Evolutionary conservation across 2,329 filamentous ascomycete species (phyloP).

Genomic region (Sphaceloma murrayae): DNA sequence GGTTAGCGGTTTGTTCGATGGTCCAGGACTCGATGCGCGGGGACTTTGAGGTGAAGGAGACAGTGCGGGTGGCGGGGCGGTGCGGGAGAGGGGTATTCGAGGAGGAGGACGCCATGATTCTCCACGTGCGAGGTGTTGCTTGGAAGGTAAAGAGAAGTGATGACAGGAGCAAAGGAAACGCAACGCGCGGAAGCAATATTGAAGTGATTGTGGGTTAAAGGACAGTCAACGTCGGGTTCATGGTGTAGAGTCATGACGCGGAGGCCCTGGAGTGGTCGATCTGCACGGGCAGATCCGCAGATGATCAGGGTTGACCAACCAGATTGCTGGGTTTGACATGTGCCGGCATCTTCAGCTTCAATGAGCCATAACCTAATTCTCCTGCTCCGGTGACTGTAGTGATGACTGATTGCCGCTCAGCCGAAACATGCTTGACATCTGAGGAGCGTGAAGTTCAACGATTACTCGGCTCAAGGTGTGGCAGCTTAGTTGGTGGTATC

Average conservation of each 20-base stretch:
- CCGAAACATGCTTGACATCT: too few species aligned
- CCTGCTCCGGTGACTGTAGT: too few species aligned
- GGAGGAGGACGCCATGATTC: constrained; percentile 10
- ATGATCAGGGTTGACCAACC: constrained; percentile 7
- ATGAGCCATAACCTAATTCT: background rate
- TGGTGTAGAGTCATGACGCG: background rate
- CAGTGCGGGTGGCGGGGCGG: background rate
- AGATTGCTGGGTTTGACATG: background rate
- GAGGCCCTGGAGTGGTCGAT: constrained; percentile 7
- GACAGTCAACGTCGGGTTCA: background rate
- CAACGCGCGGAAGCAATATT: constrained; percentile 7
- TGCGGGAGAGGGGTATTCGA: background rate
- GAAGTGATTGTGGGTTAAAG: constrained; percentile 6
- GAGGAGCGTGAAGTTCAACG: too few species aligned
- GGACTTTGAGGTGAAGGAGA: constrained; percentile 5
- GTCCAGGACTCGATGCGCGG: constrained; percentile 38
- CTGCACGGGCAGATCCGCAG: constrained; percentile 9
- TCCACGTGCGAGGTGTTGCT: too few species aligned
- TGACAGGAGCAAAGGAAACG: too few species aligned
- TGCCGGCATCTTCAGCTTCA: constrained; percentile 1
- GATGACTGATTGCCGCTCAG: too few species aligned
- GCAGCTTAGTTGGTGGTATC: too few species aligned
- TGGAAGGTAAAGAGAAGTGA: background rate
- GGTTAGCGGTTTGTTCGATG: constrained; percentile 36
- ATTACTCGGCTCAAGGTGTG: too few species aligned